A percentile compares a stretch with the other conserved stretches of the same genome.
These are phyloP conservation scores for Salix purpurea DNA, from an alignment of 345 rosid species.

Conservation along the genomic window DNA sequence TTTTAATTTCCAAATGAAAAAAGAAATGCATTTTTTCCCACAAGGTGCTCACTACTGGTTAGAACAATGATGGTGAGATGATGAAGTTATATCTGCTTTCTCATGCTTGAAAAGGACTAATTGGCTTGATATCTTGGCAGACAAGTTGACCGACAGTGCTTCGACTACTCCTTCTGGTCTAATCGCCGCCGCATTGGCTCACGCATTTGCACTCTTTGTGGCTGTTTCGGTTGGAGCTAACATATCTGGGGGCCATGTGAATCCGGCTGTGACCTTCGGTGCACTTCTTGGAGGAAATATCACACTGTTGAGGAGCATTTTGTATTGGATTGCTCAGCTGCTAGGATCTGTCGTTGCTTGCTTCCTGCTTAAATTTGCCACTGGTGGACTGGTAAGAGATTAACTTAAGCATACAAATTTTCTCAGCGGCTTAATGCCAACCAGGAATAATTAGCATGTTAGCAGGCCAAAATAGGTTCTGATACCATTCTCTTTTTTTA, in stretches of 20 bases:
- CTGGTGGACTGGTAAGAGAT: slow-evolving; percentile 14
- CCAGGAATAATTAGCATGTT: too few relatives aligned
- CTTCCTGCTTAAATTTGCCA: slow-evolving; percentile 18
- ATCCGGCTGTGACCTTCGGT: slow-evolving; percentile 24
- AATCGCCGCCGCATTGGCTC: slow-evolving; percentile 18
- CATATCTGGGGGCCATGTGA: slow-evolving; percentile 23
- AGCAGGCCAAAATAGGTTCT: neutral
- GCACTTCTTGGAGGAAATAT: slow-evolving; percentile 23
- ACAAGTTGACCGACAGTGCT: slow-evolving; percentile 29
- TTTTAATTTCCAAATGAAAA: too few relatives aligned
- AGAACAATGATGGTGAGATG: too few relatives aligned
- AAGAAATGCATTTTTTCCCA: neutral
- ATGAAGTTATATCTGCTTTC: neutral
- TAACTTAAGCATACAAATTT: neutral
- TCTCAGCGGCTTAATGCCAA: neutral
- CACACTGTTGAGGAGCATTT: slow-evolving; percentile 15
- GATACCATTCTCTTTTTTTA: neutral
- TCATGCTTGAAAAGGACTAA: neutral
- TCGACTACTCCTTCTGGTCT: slow-evolving; percentile 23
- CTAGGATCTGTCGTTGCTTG: slow-evolving; percentile 25
- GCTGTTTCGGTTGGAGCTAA: slow-evolving; percentile 24
- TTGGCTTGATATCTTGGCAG: slow-evolving; percentile 11
- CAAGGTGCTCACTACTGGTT: neutral
- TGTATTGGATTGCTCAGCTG: slow-evolving; percentile 25
- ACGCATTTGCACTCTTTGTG: slow-evolving; percentile 22